Evolutionary conservation across 768 basidiomycete genomes (phyloP).

Genomic region (Tulasnella sp.): DNA sequence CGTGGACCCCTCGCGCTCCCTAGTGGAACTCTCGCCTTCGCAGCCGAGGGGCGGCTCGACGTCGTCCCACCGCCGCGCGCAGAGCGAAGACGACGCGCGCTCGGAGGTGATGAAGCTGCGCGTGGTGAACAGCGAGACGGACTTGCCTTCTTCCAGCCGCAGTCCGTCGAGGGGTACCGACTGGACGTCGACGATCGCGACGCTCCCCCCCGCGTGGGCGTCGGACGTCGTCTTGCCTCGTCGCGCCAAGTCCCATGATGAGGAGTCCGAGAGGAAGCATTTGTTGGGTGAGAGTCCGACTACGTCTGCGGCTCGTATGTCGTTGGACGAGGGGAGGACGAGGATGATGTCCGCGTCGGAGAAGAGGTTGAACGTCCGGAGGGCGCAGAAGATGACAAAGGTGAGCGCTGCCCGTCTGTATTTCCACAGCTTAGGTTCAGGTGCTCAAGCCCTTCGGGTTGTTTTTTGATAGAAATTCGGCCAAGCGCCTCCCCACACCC

Average conservation of each 20-base stretch:
- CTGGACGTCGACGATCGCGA: not conserved
- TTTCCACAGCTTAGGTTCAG: not conserved
- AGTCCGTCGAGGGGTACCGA: not conserved
- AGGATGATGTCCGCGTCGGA: not conserved
- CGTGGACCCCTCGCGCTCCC: not conserved
- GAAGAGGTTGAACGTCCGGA: not conserved
- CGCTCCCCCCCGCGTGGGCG: not conserved
- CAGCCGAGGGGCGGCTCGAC: not conserved
- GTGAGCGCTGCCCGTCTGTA: not conserved
- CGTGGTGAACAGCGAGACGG: not conserved
- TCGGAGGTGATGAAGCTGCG: not conserved
- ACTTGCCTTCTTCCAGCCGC: not conserved
- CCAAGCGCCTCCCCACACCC: not conserved
- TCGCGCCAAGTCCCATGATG: not conserved
- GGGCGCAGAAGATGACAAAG: constrained; percentile 10
- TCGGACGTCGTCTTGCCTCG: not conserved
- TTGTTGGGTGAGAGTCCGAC: not conserved
- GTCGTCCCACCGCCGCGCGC: not conserved
- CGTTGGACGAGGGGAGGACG: not conserved
- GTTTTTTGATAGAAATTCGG: not conserved
- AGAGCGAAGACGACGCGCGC: not conserved
- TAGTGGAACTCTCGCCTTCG: not conserved
- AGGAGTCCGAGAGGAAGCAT: too few relatives aligned
- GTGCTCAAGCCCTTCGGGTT: not conserved
- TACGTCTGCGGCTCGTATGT: not conserved